phyloP scores from a whole-genome alignment of 257 asterid species.

The Rhazya stricta region DNA sequence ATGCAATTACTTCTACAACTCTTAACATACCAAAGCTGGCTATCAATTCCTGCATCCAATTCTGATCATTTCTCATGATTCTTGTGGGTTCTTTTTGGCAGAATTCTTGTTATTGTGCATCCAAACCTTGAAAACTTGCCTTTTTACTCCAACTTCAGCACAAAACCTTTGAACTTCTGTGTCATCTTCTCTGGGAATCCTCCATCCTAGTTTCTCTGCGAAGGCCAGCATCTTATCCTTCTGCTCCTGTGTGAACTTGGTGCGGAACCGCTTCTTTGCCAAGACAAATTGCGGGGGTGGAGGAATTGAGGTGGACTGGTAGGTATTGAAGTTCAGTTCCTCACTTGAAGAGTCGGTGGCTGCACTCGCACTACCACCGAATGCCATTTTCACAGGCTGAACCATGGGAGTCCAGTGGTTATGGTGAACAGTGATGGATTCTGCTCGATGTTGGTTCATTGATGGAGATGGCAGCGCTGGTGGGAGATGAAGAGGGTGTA shows the following conservation, averaged over 20 bases:
- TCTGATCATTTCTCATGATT: constrained; percentile 8
- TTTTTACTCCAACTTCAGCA: constrained; percentile 70
- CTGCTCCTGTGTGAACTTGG: constrained; percentile 77
- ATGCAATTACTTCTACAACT: constrained; percentile 12
- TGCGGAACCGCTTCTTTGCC: constrained; percentile 59
- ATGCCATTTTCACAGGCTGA: constrained; percentile 65
- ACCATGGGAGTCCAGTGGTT: constrained; percentile 42
- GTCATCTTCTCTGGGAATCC: constrained; percentile 90
- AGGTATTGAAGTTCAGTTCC: constrained; percentile 64
- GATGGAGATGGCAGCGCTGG: constrained; percentile 45
- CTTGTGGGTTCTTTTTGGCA: constrained; percentile 34
- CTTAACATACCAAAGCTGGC: neutral
- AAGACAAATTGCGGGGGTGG: constrained; percentile 50
- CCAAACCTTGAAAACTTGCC: constrained; percentile 95
- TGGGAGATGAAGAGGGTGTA: constrained; percentile 61
- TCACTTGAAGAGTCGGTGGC: constrained; percentile 80
- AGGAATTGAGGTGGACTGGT: constrained; percentile 34
- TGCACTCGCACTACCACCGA: constrained; percentile 46
- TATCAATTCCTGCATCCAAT: neutral
- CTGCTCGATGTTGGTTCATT: constrained; percentile 30
- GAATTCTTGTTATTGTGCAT: constrained; percentile 82
- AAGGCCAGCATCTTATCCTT: constrained; percentile 87
- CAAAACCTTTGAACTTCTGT: constrained; percentile 80
- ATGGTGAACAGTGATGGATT: constrained; percentile 14
- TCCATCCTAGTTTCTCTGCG: constrained; percentile 89